These are phyloP conservation scores for Oehlia diaphana DNA, from an alignment of 192 early-diverging fungal genomes.

Conservation along the genomic window DNA sequence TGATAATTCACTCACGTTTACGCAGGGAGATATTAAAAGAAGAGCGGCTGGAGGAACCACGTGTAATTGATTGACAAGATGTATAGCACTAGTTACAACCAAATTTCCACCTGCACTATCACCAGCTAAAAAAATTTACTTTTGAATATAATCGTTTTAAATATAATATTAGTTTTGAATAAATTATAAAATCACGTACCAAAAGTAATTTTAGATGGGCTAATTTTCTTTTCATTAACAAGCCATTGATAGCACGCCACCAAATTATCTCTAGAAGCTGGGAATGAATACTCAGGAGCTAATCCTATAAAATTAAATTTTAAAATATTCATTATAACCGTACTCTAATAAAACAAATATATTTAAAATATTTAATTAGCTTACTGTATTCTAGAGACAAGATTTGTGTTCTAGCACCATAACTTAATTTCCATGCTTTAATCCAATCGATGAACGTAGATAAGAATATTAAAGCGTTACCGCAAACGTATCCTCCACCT, in stretches of 20 bases:
- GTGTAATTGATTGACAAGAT: background rate
- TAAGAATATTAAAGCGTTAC: background rate
- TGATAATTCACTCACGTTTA: background rate
- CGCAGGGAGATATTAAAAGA: slow-evolving; percentile 1
- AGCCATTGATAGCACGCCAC: slow-evolving; percentile 19
- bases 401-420: slow-evolving; percentile 22
- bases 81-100: background rate
- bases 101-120: slow-evolving; percentile 29
- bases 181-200: background rate
- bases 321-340: background rate
- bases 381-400: slow-evolving; percentile 23
- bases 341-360: background rate
- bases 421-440: background rate
- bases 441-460: slow-evolving; percentile 13
- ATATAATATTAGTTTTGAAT: background rate
- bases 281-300: slow-evolving; percentile 12
- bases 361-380: background rate
- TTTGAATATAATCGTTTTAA: no score
- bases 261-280: background rate
- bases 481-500: slow-evolving; percentile 13
- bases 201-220: slow-evolving; percentile 20
- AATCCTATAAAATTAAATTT: slow-evolving; percentile 7
- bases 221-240: slow-evolving; percentile 8
- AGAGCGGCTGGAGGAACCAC: background rate
- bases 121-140: slow-evolving; percentile 7